Evolutionary conservation across 805 yeast species (phyloP).

Genomic region (Zygotorulaspora danielsina): DNA sequence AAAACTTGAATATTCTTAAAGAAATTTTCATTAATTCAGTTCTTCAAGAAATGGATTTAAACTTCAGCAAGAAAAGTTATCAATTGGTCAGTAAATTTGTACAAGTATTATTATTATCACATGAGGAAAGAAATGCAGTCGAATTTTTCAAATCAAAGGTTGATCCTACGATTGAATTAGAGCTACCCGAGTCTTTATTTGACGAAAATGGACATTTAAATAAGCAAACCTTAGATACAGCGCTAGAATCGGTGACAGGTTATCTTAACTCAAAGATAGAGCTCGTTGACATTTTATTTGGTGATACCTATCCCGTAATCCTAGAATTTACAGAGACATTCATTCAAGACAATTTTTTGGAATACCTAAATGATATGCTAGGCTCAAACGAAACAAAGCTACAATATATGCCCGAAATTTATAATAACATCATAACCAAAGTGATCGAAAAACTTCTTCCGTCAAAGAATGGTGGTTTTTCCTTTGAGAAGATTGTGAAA

Average conservation of each 20-base stretch:
- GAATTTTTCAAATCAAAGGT: constrained; percentile 41
- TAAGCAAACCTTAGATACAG: constrained; percentile 21
- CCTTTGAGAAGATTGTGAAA: constrained; percentile 28
- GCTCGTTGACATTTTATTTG: constrained; percentile 39
- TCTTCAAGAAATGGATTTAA: constrained; percentile 61
- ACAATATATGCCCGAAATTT: constrained; percentile 33
- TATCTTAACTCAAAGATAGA: constrained; percentile 37
- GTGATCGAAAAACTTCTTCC: constrained; percentile 38
- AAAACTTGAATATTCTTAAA: constrained; percentile 25
- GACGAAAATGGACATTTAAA: constrained; percentile 24
- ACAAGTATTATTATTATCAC: constrained; percentile 35
- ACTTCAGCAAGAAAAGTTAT: constrained; percentile 46
- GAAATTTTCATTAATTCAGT: constrained; percentile 72
- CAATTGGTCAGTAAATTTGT: constrained; percentile 34
- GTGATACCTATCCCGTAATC: constrained; percentile 39
- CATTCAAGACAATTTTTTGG: constrained; percentile 37
- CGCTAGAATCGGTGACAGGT: constrained; percentile 27
- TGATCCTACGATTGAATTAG: constrained; percentile 31
- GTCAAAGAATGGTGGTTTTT: constrained; percentile 38
- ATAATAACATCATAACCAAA: constrained; percentile 25
- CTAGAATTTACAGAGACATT: constrained; percentile 38
- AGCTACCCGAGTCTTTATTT: constrained; percentile 29
- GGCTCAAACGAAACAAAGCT: constrained; percentile 21
- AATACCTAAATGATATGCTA: constrained; percentile 27
- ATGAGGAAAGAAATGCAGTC: constrained; percentile 38